Percentiles rank a stretch among this genome's conserved stretches.
Evolutionary conservation across 2,329 filamentous ascomycete species (phyloP).

Genomic region (Colletotrichum camelliae): DNA sequence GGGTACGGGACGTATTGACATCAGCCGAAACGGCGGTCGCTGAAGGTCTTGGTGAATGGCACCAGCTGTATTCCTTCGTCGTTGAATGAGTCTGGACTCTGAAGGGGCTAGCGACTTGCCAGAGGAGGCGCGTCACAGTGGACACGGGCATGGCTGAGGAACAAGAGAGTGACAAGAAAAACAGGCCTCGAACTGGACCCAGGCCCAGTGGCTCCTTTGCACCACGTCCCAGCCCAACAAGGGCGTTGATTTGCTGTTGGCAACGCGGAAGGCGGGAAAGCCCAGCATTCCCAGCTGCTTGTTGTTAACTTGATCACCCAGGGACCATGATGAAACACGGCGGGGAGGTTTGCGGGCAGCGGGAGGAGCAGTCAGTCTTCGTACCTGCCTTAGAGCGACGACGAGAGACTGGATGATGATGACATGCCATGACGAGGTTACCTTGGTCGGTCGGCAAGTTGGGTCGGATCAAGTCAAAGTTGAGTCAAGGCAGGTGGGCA

Average conservation of each 20-base stretch:
- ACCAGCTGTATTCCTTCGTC: not conserved
- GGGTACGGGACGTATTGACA: not conserved
- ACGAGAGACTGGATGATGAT: slow-evolving; percentile 14
- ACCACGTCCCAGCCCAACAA: not conserved
- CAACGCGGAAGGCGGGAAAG: not conserved
- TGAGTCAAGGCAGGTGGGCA: not conserved
- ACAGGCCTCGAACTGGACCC: not conserved
- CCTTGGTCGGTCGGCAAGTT: not conserved
- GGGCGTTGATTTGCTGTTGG: not conserved
- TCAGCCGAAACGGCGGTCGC: not conserved
- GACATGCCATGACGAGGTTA: slow-evolving; percentile 1
- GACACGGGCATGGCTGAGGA: not conserved
- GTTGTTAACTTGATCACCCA: slow-evolving; percentile 5
- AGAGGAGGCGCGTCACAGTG: slow-evolving; percentile 9
- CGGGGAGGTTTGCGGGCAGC: slow-evolving; percentile 1
- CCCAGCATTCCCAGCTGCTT: slow-evolving; percentile 10
- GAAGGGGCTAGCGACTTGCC: not conserved
- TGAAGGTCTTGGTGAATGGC: not conserved
- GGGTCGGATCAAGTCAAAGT: not conserved
- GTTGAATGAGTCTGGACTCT: not conserved
- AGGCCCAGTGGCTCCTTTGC: not conserved
- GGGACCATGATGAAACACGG: slow-evolving; percentile 18
- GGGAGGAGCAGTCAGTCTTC: not conserved
- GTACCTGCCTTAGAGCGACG: not conserved
- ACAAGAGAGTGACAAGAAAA: not conserved